Conservation (phyloP, 169 alveolate species). For the Plasmodium billcollinsi region DNA sequence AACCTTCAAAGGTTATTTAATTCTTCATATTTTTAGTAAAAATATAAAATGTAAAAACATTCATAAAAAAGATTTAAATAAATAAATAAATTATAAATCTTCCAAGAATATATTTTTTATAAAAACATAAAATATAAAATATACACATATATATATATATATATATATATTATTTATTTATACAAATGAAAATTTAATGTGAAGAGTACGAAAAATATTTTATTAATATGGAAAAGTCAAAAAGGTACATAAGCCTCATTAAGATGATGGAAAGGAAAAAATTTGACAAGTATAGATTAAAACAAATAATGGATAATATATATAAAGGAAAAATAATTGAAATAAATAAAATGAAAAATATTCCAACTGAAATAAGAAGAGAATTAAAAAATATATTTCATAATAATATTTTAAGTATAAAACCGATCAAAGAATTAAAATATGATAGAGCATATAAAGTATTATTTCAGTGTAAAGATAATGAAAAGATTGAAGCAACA, state of each 20-base stretch:
- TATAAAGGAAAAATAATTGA: slow-evolving; percentile 78
- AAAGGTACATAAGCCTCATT: slow-evolving; percentile 23
- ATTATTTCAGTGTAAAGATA: slow-evolving; percentile 86
- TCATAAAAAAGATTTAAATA: no score
- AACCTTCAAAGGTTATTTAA: no score
- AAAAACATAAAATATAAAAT: no score
- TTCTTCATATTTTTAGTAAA: no score
- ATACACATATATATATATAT: not conserved
- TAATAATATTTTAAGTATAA: slow-evolving; percentile 80
- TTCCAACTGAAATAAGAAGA: slow-evolving; percentile 82
- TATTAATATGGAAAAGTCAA: slow-evolving; percentile 59
- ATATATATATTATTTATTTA: not conserved
- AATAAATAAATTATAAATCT: no score
- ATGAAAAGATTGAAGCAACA: slow-evolving; percentile 88
- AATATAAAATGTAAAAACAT: no score
- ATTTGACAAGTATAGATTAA: slow-evolving; percentile 79
- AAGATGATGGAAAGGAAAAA: slow-evolving; percentile 36
- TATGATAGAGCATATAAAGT: slow-evolving; percentile 87
- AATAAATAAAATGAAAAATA: slow-evolving; percentile 81
- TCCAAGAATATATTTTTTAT: no score
- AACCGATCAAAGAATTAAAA: slow-evolving; percentile 78
- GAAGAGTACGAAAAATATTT: no score
- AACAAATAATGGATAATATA: slow-evolving; percentile 82
- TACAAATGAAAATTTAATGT: not conserved
- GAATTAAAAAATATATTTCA: slow-evolving; percentile 76